Percentiles rank a stretch among this genome's conserved stretches.
phyloP scores from a whole-genome alignment of 2,329 filamentous ascomycete genomes.

The Magnaporthales sp. region DNA sequence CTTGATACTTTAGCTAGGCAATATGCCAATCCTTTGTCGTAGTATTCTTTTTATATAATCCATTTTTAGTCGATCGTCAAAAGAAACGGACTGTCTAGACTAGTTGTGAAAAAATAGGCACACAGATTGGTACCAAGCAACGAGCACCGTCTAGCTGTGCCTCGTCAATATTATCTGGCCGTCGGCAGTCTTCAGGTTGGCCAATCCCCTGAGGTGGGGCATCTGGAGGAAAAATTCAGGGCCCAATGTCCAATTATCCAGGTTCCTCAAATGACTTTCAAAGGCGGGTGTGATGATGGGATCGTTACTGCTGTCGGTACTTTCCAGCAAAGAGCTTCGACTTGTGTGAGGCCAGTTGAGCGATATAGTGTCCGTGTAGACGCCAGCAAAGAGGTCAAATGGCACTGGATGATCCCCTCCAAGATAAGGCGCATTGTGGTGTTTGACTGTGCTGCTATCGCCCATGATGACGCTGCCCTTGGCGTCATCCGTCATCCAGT shows the following conservation, averaged over 20 bases:
- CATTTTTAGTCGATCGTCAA: neutral
- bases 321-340: constrained; percentile 57
- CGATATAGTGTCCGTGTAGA: constrained; percentile 66
- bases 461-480: neutral
- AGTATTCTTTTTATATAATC: neutral
- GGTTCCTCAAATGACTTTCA: constrained; percentile 64
- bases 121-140: neutral
- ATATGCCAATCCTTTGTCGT: neutral
- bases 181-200: constrained; percentile 4
- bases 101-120: neutral
- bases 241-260: constrained; percentile 78
- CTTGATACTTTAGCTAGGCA: neutral
- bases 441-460: neutral
- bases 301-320: constrained; percentile 46
- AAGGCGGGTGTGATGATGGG: constrained; percentile 81
- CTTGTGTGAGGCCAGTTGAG: constrained; percentile 81
- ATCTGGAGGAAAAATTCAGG: constrained; percentile 57
- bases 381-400: constrained; percentile 78
- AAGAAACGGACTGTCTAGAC: neutral
- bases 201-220: constrained; percentile 35
- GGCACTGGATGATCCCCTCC: constrained; percentile 25
- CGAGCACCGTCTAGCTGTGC: neutral
- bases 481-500: neutral
- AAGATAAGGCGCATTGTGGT: neutral
- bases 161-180: neutral